A percentile compares a stretch with the other conserved stretches of the same genome.
Conservation (phyloP, 495 filamentous ascomycete species). For the Trypethelium eluteriae region DNA sequence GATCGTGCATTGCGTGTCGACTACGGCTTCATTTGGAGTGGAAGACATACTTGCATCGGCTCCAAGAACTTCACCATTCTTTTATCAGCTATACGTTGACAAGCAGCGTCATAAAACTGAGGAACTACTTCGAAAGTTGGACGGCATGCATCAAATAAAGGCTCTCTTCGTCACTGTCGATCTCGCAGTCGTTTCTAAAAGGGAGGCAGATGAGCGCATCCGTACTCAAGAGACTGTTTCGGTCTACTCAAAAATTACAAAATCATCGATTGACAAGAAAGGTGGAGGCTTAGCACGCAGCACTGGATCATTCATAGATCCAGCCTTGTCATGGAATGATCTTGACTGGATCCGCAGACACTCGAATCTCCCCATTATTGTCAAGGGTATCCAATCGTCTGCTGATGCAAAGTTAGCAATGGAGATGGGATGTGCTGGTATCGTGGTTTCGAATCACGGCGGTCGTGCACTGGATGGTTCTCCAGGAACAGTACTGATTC, state of each 20-base stretch:
- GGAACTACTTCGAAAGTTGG: constrained; percentile 41
- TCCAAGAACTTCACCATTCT: constrained; percentile 40
- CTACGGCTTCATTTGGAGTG: constrained; percentile 61
- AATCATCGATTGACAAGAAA: constrained; percentile 55
- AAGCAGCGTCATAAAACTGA: constrained; percentile 56
- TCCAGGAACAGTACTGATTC: constrained; percentile 51
- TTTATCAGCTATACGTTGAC: constrained; percentile 81
- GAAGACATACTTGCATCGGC: constrained; percentile 45
- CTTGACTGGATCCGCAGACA: constrained; percentile 45
- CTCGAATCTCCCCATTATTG: constrained; percentile 45
- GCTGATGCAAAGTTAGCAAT: constrained; percentile 53
- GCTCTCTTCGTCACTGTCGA: constrained; percentile 37
- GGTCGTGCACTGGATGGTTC: constrained; percentile 58
- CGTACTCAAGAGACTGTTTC: constrained; percentile 46
- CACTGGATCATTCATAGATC: constrained; percentile 65
- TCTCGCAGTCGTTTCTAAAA: constrained; percentile 32
- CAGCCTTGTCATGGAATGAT: constrained; percentile 29
- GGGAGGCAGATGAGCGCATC: constrained; percentile 34
- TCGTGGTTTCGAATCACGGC: constrained; percentile 62
- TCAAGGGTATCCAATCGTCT: constrained; percentile 60
- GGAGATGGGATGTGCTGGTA: constrained; percentile 50
- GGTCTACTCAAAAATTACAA: constrained; percentile 51
- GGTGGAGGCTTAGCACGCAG: constrained; percentile 63
- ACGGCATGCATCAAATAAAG: constrained; percentile 24
- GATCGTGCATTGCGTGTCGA: constrained; percentile 44